A percentile compares a stretch with the other conserved stretches of the same genome.
Conservation (phyloP, 306 rosid species). For the Mimosa pudica region DNA sequence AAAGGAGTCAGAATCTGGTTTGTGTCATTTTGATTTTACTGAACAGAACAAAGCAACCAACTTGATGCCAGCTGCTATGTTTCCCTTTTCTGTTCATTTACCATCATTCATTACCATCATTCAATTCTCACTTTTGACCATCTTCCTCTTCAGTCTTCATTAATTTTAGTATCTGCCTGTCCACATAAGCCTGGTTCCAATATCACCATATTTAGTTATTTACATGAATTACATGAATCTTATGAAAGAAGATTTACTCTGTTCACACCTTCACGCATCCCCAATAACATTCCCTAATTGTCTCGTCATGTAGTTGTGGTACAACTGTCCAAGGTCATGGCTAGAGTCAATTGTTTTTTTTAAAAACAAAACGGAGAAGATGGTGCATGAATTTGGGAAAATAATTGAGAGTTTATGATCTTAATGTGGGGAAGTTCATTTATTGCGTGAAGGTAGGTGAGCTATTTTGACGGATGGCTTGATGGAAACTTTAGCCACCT, state of each 20-base stretch:
- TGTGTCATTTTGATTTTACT: neutral
- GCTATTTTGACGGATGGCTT: no score
- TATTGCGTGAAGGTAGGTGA: neutral
- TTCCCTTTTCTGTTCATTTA: neutral
- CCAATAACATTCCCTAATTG: no score
- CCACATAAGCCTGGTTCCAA: neutral
- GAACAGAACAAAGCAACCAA: neutral
- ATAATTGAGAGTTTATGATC: neutral
- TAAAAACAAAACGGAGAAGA: neutral
- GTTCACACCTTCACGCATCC: no score
- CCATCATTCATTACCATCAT: neutral
- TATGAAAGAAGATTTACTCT: no score
- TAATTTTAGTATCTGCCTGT: neutral
- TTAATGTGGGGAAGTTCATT: conserved; percentile 2
- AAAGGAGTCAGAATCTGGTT: conserved; percentile 1
- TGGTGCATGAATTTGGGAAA: neutral
- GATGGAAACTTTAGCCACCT: neutral
- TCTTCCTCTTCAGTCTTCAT: neutral
- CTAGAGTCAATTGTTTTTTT: neutral
- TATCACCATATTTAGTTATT: no score
- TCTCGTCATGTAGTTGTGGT: no score
- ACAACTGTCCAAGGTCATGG: neutral
- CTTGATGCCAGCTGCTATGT: conserved; percentile 17
- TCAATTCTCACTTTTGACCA: neutral
- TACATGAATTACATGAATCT: no score